Base-by-base conservation (phyloP, 768 basidiomycete species). In the Filobasidium floriforme region DNA sequence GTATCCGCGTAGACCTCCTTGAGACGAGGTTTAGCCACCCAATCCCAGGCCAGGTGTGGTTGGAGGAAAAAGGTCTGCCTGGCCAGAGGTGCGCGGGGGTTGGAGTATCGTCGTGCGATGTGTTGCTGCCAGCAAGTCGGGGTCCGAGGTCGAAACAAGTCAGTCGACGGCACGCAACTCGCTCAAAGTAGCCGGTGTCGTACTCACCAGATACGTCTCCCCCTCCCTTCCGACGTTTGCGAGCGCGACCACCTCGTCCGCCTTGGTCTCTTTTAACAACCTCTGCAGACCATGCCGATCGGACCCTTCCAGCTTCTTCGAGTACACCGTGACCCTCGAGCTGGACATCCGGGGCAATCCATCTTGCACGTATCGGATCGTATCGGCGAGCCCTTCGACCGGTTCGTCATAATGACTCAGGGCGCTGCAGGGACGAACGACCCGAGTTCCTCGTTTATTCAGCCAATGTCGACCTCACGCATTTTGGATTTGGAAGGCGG, bases 41-140 rank as follows among this genome's bases (percentile, higher is more conserved):
- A 72, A 14, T 72, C 63, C 77, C 76, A 77, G 0, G 78, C 78
- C 28, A 79, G 51, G 46, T 79, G 78, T 9, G 78, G 76, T 68
- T 75, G 76, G 26, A 77, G 63, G 66, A 77, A 79, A 41, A 75
- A 71, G 19, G 76, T 79, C 37, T 73, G 71, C n/a, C 67, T 72
- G 2, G 74, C 77, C n/a, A 73, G 32, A 24, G 67, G 62, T 22
- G 68, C 37, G 37, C 54, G 44, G 0, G 71, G 64, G 9, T 66
- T 29, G 41, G 74, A 70, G 60, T 79, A 76, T 59, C 73, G 70
- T 29, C 72, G 60, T 0, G 72, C 62, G 61, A 79, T 76, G 59
- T 79, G 78, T 59, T 73, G 68, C 70, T 70, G 15, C 19, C 9
- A 28, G 26, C 11, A 49, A 49, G 46, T 26, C 7, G n/a, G 19